Percentiles rank a stretch among this genome's conserved stretches.
Evolutionary conservation across 345 rosid species (phyloP).

Genomic region (Lumnitzera racemosa): DNA sequence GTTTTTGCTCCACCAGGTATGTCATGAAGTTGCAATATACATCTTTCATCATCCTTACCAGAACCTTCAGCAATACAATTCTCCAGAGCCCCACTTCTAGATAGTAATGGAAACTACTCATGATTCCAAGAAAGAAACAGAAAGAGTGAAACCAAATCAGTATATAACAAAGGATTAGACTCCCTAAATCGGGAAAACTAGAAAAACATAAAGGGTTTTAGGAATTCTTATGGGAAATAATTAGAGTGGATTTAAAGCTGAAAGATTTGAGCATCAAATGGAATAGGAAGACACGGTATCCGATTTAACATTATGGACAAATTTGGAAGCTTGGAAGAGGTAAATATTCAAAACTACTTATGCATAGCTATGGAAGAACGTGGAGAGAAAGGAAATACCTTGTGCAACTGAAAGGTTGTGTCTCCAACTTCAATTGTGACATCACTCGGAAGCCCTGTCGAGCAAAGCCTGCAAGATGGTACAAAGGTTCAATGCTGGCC

Average conservation of each 20-base stretch:
- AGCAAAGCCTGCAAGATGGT: conserved; percentile 48
- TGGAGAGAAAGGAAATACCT: conserved; percentile 28
- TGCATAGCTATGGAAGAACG: not conserved
- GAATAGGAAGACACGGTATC: too few species aligned
- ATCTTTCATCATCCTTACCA: conserved; percentile 26
- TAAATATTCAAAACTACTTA: too few species aligned
- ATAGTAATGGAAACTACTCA: conserved; percentile 76
- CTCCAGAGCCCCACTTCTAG: conserved; percentile 62
- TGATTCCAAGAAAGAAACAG: conserved; percentile 8
- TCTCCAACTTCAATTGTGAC: conserved; percentile 64
- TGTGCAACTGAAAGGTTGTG: conserved; percentile 68
- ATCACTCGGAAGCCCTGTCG: conserved; percentile 82
- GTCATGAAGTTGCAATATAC: conserved; percentile 60
- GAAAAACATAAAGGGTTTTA: not conserved
- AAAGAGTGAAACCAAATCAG: conserved; percentile 3
- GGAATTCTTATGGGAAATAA: too few species aligned
- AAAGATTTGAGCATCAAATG: too few species aligned
- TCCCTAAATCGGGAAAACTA: not conserved
- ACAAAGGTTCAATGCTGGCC: not conserved
- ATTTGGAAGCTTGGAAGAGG: too few species aligned
- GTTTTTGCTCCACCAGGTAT: conserved; percentile 77
- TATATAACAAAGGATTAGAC: not conserved
- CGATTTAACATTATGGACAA: too few species aligned
- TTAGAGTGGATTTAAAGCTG: too few species aligned
- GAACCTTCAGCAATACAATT: conserved; percentile 38